Evolutionary conservation across 257 asterid genomes (phyloP), one percentile per base, ranked within the genome.

Genomic region (Misopates orontium): DNA sequence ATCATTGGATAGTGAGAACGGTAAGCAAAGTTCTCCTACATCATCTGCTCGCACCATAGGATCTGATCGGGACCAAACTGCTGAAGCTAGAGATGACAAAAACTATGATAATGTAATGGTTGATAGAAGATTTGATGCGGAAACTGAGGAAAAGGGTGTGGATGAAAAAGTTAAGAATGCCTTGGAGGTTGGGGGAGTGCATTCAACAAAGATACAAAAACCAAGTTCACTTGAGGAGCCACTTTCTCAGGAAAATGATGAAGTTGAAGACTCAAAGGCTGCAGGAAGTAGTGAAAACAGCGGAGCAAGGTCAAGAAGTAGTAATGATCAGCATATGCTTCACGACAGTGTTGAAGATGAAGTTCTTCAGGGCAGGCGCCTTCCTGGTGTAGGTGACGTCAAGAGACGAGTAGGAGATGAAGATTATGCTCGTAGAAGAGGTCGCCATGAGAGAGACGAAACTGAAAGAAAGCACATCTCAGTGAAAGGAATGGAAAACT

Each of bases 301-400:
- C 83, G 80, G 85, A 81, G 82, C 84, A 55, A 84, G 87, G 74
- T 93, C 97, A 24, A 91, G 85, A 71, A 90, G 95, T 71, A 85
- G 95, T 60, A 83, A 71, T 68, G 85, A 86, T 76, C 68, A 71
- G 66, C 74, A 73, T 62, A 83, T 70, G 75, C 79, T 73, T 54
- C 84, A n/a, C 51, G 92, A 83, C 66, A 68, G 61, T 64, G 70
- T 63, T 48, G 95, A 85, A 47, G 94, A 85, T 56, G 95, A 86
- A 77, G 88, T 83, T 67, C 83, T 82, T 80, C 96, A 83, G 71
- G 83, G 71, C 58, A 80, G 77, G 67, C 86, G 62, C 64, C 73
- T 76, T 67, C 74, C 71, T 56, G 73, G 73, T 62, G 44, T 79
- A 25, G 82, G 70, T 69, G 69, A 59, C 68, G 58, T 28, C 41